A percentile compares a stretch with the other conserved stretches of the same genome.
phyloP scores from a whole-genome alignment of 768 basidiomycete species.

The Tylopilus sp. region DNA sequence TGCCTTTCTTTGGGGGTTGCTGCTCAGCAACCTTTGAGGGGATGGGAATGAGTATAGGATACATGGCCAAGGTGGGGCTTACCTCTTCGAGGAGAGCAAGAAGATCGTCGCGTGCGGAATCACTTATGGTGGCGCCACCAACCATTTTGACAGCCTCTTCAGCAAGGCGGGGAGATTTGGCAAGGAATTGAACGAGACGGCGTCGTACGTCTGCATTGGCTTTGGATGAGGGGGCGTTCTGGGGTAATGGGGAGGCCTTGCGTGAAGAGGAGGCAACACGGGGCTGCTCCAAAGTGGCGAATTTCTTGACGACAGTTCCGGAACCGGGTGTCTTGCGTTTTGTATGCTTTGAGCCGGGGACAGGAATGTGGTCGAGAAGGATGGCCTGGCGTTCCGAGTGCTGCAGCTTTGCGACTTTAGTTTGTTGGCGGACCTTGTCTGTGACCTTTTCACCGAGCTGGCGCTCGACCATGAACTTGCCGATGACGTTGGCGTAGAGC shows the following conservation, averaged over 20 bases:
- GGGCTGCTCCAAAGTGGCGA: slow-evolving; percentile 27
- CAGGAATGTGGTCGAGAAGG: slow-evolving; percentile 35
- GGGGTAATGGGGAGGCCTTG: slow-evolving; percentile 29
- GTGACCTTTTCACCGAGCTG: slow-evolving; percentile 47
- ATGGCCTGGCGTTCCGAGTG: slow-evolving; percentile 47
- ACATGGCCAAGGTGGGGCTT: slow-evolving; percentile 6
- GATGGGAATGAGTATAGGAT: not conserved
- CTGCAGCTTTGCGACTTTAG: slow-evolving; percentile 45
- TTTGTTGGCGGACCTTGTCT: slow-evolving; percentile 45
- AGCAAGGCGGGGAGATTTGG: slow-evolving; percentile 45
- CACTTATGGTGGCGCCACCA: slow-evolving; percentile 38
- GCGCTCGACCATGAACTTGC: slow-evolving; percentile 65
- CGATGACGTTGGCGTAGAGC: slow-evolving; percentile 69
- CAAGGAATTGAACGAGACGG: slow-evolving; percentile 49
- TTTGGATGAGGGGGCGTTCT: slow-evolving; percentile 16
- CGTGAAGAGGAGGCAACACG: slow-evolving; percentile 31
- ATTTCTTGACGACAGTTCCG: slow-evolving; percentile 26
- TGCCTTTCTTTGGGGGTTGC: slow-evolving; percentile 30
- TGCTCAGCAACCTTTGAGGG: slow-evolving; percentile 50
- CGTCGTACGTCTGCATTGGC: slow-evolving; percentile 25
- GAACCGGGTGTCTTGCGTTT: slow-evolving; percentile 37
- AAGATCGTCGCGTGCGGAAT: slow-evolving; percentile 39
- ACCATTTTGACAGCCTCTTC: slow-evolving; percentile 40
- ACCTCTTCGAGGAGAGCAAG: slow-evolving; percentile 51
- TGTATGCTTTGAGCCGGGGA: slow-evolving; percentile 36